Conservation (phyloP, 257 asterid species). For the Phtheirospermum japonicum region DNA sequence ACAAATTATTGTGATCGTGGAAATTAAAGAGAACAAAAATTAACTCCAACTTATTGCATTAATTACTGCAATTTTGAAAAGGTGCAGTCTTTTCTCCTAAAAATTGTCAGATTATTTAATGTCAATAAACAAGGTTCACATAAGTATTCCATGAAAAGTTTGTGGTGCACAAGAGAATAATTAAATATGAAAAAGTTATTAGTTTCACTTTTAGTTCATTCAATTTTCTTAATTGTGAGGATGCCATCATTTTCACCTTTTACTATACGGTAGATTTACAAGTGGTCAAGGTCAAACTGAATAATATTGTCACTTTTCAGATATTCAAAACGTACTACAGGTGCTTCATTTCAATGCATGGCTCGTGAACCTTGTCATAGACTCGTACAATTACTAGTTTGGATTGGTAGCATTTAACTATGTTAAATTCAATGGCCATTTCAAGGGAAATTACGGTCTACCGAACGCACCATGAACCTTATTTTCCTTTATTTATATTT, state of each 20-base stretch:
- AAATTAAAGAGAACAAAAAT: too few relatives aligned
- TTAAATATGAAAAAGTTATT: background rate
- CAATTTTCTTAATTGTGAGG: background rate
- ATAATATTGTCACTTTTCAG: constrained; percentile 11
- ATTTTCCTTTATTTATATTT: too few relatives aligned
- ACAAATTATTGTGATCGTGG: too few relatives aligned
- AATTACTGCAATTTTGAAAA: too few relatives aligned
- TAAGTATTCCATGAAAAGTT: background rate
- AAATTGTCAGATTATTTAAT: too few relatives aligned
- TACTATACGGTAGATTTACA: background rate
- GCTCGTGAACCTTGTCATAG: too few relatives aligned
- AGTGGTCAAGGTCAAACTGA: background rate
- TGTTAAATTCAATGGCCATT: too few relatives aligned
- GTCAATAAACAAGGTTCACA: background rate
- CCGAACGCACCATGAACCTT: too few relatives aligned
- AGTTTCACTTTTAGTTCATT: background rate
- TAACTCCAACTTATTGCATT: too few relatives aligned
- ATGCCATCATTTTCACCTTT: background rate
- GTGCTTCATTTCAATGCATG: constrained; percentile 4
- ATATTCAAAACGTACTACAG: background rate
- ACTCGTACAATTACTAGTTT: constrained; percentile 3
- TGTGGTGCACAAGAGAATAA: too few relatives aligned
- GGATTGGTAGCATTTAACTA: background rate
- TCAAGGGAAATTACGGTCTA: too few relatives aligned
- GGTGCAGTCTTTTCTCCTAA: too few relatives aligned